Conservation (phyloP, 331 rosid genomes). For the Cydonia oblonga region DNA sequence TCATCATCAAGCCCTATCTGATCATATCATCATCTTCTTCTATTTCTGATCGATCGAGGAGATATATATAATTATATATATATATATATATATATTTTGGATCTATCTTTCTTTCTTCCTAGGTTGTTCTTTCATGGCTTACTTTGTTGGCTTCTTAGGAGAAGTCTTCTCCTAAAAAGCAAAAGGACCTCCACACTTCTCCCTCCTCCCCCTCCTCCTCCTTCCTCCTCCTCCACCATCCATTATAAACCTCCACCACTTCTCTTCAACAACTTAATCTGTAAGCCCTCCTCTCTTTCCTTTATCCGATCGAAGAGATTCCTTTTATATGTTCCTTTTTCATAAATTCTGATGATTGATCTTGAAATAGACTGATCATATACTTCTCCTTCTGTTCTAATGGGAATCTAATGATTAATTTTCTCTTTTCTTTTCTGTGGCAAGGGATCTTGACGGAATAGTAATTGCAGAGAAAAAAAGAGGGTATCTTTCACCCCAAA, state of each 20-base stretch:
- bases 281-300: too few species aligned
- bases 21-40: slow-evolving; percentile 20
- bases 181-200: background rate
- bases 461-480: background rate
- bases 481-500: background rate
- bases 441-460: background rate
- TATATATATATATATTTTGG: background rate
- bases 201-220: background rate
- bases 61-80: background rate
- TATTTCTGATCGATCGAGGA: slow-evolving; percentile 29
- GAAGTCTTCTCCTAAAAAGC: slow-evolving; percentile 17
- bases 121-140: slow-evolving; percentile 40
- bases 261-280: background rate
- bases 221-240: background rate
- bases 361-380: too few species aligned
- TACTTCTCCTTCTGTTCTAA: background rate
- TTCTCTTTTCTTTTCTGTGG: background rate
- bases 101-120: slow-evolving; percentile 41
- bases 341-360: background rate
- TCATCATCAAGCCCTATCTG: slow-evolving; percentile 57
- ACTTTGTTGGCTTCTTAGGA: slow-evolving; percentile 32
- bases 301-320: too few species aligned
- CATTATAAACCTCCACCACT: background rate
- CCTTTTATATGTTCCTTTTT: too few species aligned
- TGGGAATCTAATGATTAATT: background rate